Evolutionary conservation across 257 asterid genomes (phyloP).

Genomic region (Fraxinus anomala): DNA sequence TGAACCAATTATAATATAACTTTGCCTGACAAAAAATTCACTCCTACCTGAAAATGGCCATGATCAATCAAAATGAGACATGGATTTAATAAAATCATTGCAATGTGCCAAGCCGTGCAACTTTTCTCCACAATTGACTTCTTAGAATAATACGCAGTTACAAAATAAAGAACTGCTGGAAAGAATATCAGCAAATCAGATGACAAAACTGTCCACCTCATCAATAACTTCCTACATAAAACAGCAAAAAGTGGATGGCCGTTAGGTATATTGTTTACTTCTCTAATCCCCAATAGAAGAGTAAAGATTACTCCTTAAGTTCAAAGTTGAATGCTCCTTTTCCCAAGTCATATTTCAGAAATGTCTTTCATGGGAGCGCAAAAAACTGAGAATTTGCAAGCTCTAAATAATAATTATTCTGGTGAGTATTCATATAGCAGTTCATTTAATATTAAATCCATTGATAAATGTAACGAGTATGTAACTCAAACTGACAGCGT

Average conservation of each 20-base stretch:
- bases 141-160: constrained; percentile 52
- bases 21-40: background rate
- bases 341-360: background rate
- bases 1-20: background rate
- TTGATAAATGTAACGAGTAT: background rate
- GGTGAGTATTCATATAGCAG: constrained; percentile 4
- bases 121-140: constrained; percentile 39
- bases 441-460: background rate
- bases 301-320: background rate
- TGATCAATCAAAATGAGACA: constrained; percentile 94
- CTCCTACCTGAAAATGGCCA: constrained; percentile 87
- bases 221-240: constrained; percentile 92
- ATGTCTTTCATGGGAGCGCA: background rate
- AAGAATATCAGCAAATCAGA: constrained; percentile 89
- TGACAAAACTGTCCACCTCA: constrained; percentile 96
- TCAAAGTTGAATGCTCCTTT: constrained; percentile 13
- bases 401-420: background rate
- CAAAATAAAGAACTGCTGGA: constrained; percentile 83
- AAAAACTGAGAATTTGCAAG: constrained; percentile 2
- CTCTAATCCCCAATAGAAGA: background rate
- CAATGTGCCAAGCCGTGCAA: constrained; percentile 64
- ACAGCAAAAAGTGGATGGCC: constrained; percentile 33
- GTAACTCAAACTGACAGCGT: constrained; percentile 14
- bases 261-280: constrained; percentile 8
- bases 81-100: constrained; percentile 83